A percentile compares a stretch with the other conserved stretches of the same genome.
Evolutionary conservation across 2,329 filamentous ascomycete species (phyloP).

Genomic region (Xylaria sp.): DNA sequence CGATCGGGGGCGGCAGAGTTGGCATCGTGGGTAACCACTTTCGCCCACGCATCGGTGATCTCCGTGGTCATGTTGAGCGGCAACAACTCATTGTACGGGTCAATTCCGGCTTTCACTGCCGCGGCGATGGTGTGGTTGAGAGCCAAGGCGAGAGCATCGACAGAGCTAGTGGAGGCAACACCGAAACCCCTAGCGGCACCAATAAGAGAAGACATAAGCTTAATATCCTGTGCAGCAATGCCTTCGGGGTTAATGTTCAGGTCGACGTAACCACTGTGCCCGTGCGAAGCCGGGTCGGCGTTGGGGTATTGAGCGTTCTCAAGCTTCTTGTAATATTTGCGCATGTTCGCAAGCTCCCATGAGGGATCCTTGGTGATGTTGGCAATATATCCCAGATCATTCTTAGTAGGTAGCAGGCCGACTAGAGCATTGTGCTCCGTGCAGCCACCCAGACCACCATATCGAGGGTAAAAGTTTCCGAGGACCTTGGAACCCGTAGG

Average conservation of each 20-base stretch:
- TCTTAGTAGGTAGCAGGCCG: slow-evolving; percentile 56
- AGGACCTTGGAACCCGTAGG: slow-evolving; percentile 62
- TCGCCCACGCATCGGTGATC: slow-evolving; percentile 35
- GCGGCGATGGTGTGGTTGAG: slow-evolving; percentile 27
- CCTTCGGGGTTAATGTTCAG: slow-evolving; percentile 37
- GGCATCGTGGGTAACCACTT: slow-evolving; percentile 56
- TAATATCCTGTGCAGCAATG: slow-evolving; percentile 39
- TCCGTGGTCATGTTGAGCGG: slow-evolving; percentile 39
- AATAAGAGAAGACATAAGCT: slow-evolving; percentile 40
- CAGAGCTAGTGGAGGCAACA: background rate
- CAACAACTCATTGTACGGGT: slow-evolving; percentile 29
- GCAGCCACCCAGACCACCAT: slow-evolving; percentile 58
- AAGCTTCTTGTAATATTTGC: slow-evolving; percentile 43
- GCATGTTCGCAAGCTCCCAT: slow-evolving; percentile 47
- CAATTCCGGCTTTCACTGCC: slow-evolving; percentile 29
- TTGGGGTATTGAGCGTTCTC: slow-evolving; percentile 47
- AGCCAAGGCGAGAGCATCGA: background rate
- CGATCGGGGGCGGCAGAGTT: slow-evolving; percentile 57
- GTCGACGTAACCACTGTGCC: slow-evolving; percentile 43
- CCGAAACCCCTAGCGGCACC: slow-evolving; percentile 40
- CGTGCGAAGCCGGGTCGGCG: slow-evolving; percentile 47
- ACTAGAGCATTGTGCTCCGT: slow-evolving; percentile 47
- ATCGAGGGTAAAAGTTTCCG: slow-evolving; percentile 68
- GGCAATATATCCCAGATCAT: slow-evolving; percentile 51
- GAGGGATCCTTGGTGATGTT: slow-evolving; percentile 54